Conservation (phyloP, 306 rosid species). For the Prunus mongolica region DNA sequence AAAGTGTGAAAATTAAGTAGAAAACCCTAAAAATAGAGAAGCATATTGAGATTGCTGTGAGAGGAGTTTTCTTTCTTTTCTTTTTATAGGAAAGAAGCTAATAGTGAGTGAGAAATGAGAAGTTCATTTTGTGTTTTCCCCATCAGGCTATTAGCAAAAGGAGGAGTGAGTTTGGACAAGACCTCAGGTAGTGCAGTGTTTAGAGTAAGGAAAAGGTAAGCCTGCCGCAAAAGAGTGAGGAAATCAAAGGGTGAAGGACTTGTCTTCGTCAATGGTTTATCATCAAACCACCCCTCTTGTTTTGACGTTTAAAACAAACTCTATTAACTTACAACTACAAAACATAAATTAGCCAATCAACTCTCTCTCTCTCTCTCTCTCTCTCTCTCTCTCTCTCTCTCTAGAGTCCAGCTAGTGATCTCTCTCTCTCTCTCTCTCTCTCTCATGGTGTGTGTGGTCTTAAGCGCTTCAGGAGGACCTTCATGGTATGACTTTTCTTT, state of each 20-base stretch:
- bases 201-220: slow-evolving; percentile 34
- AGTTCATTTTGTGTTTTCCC: not conserved
- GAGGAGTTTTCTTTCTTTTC: not conserved
- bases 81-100: not conserved
- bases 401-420: not conserved
- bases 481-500: slow-evolving; percentile 58
- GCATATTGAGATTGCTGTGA: not conserved
- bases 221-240: slow-evolving; percentile 7
- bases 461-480: slow-evolving; percentile 29
- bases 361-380: slow-evolving; percentile 20
- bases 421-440: not conserved
- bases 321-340: not conserved
- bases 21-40: not conserved
- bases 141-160: slow-evolving; percentile 12
- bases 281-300: slow-evolving; percentile 17
- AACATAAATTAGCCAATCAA: slow-evolving; percentile 11
- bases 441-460: not conserved
- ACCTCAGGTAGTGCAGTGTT: slow-evolving; percentile 25
- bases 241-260: slow-evolving; percentile 43
- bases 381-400: slow-evolving; percentile 1
- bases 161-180: slow-evolving; percentile 16
- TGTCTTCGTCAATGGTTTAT: slow-evolving; percentile 50
- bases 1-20: not conserved
- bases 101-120: not conserved
- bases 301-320: slow-evolving; percentile 29